These are phyloP conservation scores for Termitomyces sp. DNA, from an alignment of 768 basidiomycete species.

Conservation along the genomic window DNA sequence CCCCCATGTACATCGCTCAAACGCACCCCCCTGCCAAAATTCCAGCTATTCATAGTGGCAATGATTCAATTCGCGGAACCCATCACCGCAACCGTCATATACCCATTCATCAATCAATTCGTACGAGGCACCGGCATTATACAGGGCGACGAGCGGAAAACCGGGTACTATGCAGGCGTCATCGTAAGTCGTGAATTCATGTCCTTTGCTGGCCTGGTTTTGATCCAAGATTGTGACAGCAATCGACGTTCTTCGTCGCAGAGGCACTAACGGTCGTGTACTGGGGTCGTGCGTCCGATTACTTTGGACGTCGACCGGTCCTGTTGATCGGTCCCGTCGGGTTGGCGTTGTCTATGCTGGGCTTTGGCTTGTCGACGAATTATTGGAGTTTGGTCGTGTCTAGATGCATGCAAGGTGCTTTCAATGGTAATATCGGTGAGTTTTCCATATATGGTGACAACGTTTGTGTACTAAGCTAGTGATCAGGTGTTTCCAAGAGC, in stretches of 20 bases:
- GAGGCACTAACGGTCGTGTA: slow-evolving; percentile 24
- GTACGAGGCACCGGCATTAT: slow-evolving; percentile 38
- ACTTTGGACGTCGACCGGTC: slow-evolving; percentile 26
- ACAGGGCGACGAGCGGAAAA: slow-evolving; percentile 36
- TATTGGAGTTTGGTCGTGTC: slow-evolving; percentile 11
- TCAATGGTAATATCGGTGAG: slow-evolving; percentile 37
- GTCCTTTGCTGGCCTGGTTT: neutral
- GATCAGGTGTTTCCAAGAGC: slow-evolving; percentile 14
- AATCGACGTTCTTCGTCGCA: slow-evolving; percentile 29
- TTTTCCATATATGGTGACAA: neutral
- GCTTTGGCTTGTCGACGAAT: slow-evolving; percentile 27
- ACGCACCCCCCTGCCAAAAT: slow-evolving; percentile 27
- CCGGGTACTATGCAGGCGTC: slow-evolving; percentile 44
- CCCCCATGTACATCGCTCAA: slow-evolving; percentile 2
- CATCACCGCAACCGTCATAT: slow-evolving; percentile 30
- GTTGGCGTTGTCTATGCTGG: slow-evolving; percentile 22
- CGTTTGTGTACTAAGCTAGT: neutral
- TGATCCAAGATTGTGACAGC: slow-evolving; percentile 13
- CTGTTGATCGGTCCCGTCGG: slow-evolving; percentile 28
- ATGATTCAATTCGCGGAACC: slow-evolving; percentile 30
- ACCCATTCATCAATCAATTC: slow-evolving; percentile 41
- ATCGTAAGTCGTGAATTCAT: slow-evolving; percentile 27
- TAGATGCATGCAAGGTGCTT: slow-evolving; percentile 18
- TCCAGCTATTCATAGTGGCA: slow-evolving; percentile 31
- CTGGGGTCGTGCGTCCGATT: slow-evolving; percentile 30